These are phyloP conservation scores for Schwanniomyces etchellsii DNA, from an alignment of 1,139 yeast genomes.

Conservation along the genomic window DNA sequence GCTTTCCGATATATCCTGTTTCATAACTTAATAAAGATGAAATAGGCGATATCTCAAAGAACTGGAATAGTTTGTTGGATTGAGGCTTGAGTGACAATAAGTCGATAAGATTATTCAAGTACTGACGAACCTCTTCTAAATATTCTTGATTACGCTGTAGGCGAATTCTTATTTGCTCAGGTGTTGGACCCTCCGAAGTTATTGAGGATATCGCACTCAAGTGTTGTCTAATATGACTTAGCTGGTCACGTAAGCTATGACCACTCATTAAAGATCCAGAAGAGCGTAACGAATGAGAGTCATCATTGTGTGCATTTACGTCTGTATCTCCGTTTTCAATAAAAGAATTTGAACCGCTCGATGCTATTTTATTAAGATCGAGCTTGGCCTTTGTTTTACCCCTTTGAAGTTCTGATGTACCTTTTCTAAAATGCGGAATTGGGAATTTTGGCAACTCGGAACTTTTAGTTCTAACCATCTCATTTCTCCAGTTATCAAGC, in stretches of 20 bases:
- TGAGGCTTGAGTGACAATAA: constrained; percentile 69
- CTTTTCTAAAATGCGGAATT: constrained; percentile 16
- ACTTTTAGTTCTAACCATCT: constrained; percentile 23
- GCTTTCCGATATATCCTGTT: constrained; percentile 78
- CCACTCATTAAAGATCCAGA: constrained; percentile 14
- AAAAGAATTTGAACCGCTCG: constrained; percentile 5
- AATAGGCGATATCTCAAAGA: constrained; percentile 85
- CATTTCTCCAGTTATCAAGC: constrained; percentile 37
- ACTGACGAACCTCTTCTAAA: constrained; percentile 46
- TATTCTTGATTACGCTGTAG: constrained; percentile 31
- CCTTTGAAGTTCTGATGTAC: constrained; percentile 1
- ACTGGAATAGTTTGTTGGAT: constrained; percentile 75
- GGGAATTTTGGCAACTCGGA: constrained; percentile 26
- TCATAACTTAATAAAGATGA: constrained; percentile 82
- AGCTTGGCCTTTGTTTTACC: not conserved
- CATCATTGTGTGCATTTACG: not conserved
- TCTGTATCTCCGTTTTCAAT: not conserved
- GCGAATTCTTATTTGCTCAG: constrained; percentile 23
- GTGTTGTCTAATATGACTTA: constrained; percentile 27
- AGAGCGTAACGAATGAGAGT: not conserved
- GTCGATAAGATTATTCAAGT: constrained; percentile 56
- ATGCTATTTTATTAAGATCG: not conserved
- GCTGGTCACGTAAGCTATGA: constrained; percentile 18
- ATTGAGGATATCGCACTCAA: constrained; percentile 23
- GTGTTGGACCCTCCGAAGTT: constrained; percentile 22